phyloP scores from a whole-genome alignment of 2,329 filamentous ascomycete species.

The Ascochyta clinopodiicola region DNA sequence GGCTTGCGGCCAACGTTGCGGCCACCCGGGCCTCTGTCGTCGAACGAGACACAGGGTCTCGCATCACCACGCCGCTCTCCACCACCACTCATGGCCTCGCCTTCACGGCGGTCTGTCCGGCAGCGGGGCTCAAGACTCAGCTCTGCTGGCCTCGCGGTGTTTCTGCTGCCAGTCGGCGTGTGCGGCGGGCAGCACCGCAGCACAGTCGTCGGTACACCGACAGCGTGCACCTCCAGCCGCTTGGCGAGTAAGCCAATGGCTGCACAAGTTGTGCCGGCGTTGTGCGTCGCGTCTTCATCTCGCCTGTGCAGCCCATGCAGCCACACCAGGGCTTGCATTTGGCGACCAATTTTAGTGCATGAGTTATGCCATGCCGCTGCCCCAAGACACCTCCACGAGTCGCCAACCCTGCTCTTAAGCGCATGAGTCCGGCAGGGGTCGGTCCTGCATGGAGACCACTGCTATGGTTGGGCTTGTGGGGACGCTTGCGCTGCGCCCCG shows the following conservation, averaged over 20 bases:
- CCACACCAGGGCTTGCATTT: slow-evolving; percentile 40
- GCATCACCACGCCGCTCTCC: slow-evolving; percentile 13
- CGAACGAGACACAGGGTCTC: slow-evolving; percentile 36
- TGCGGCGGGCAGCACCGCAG: slow-evolving; percentile 24
- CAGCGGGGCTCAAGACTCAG: slow-evolving; percentile 19
- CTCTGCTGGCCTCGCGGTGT: slow-evolving; percentile 5
- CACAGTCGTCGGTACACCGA: slow-evolving; percentile 28
- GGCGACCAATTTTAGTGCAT: slow-evolving; percentile 43
- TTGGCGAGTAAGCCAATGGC: slow-evolving; percentile 24
- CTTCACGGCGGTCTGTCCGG: slow-evolving; percentile 19
- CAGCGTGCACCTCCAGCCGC: slow-evolving; percentile 12
- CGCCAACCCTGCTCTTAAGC: slow-evolving; percentile 41
- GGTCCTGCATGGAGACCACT: slow-evolving; percentile 38
- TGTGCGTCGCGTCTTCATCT: slow-evolving; percentile 45
- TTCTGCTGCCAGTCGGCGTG: slow-evolving; percentile 27
- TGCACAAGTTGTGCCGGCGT: slow-evolving; percentile 33
- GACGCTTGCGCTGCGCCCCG: slow-evolving; percentile 48
- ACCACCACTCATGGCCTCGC: slow-evolving; percentile 15
- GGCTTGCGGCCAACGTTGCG: slow-evolving; percentile 9
- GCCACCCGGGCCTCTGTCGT: slow-evolving; percentile 23
- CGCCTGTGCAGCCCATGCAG: slow-evolving; percentile 39
- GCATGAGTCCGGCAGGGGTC: slow-evolving; percentile 46
- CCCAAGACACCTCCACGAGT: slow-evolving; percentile 44
- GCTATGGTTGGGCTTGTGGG: slow-evolving; percentile 45
- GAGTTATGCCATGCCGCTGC: slow-evolving; percentile 49